These are phyloP conservation scores for Zalaria obscura DNA, from an alignment of 2,329 filamentous ascomycete genomes.

Conservation along the genomic window DNA sequence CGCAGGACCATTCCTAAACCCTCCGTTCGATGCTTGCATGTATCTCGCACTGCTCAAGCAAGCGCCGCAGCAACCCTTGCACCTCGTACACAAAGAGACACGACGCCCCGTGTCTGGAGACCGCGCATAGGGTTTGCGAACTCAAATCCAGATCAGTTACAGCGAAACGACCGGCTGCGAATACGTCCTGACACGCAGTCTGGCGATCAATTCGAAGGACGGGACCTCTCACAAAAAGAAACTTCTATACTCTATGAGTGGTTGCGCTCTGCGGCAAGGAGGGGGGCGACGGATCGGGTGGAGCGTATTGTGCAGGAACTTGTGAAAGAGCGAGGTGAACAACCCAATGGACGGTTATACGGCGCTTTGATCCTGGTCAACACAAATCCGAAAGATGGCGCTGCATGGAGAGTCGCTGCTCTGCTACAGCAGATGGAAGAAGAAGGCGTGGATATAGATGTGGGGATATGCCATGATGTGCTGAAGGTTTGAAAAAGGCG, in stretches of 20 bases:
- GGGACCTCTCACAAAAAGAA: conserved; percentile 3
- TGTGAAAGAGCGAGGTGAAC: conserved; percentile 39
- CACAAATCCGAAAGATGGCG: conserved; percentile 47
- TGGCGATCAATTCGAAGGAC: too few species aligned
- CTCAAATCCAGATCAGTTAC: too few species aligned
- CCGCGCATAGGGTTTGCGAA: too few species aligned
- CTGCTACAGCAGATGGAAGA: conserved; percentile 62
- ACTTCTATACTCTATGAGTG: conserved; percentile 31
- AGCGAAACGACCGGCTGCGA: too few species aligned
- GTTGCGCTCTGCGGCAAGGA: conserved; percentile 26
- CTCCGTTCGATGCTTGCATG: neutral
- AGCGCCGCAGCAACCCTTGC: too few species aligned
- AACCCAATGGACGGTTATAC: conserved; percentile 49
- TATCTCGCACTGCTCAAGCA: neutral
- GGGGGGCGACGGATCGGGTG: conserved; percentile 25
- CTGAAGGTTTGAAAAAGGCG: conserved; percentile 38
- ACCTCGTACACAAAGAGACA: too few species aligned
- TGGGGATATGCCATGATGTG: conserved; percentile 54
- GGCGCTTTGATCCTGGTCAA: conserved; percentile 63
- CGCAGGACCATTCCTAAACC: neutral
- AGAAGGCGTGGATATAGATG: conserved; percentile 47
- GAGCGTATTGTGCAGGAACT: conserved; percentile 42
- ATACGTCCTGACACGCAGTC: too few species aligned
- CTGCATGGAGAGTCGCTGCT: conserved; percentile 44
- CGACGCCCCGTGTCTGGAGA: too few species aligned